Evolutionary conservation across 805 yeast genomes (phyloP).

Genomic region (Saccharomyces mikatae): DNA sequence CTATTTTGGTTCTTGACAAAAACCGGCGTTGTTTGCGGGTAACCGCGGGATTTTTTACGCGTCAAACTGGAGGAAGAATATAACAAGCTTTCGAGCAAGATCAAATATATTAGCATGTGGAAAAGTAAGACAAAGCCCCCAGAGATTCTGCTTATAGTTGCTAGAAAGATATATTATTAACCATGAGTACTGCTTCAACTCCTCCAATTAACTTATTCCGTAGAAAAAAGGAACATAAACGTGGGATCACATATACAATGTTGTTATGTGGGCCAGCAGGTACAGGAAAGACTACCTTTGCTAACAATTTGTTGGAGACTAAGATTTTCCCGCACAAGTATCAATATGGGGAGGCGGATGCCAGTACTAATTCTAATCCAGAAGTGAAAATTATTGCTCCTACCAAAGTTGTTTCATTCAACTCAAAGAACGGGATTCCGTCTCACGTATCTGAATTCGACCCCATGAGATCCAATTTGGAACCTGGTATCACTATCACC

Average conservation of each 20-base stretch:
- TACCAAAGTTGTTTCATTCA: conserved; percentile 41
- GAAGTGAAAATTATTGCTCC: conserved; percentile 25
- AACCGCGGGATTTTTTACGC: neutral
- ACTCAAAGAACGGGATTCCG: conserved; percentile 54
- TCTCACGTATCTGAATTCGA: conserved; percentile 54
- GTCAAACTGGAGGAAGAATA: neutral
- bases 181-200: conserved; percentile 6
- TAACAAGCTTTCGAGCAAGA: neutral
- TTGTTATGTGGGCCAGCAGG: conserved; percentile 70
- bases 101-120: neutral
- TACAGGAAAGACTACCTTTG: conserved; percentile 69
- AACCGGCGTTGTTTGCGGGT: neutral
- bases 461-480: conserved; percentile 50
- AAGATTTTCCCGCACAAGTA: conserved; percentile 54
- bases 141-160: neutral
- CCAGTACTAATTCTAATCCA: conserved; percentile 8
- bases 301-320: conserved; percentile 58
- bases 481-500: conserved; percentile 71
- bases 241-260: conserved; percentile 66
- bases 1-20: neutral
- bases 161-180: neutral
- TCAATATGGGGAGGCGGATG: conserved; percentile 31
- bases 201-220: conserved; percentile 29
- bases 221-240: conserved; percentile 58
- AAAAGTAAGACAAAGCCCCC: neutral